Conservation (phyloP, 2,329 filamentous ascomycete genomes). For the Exophiala sideris region DNA sequence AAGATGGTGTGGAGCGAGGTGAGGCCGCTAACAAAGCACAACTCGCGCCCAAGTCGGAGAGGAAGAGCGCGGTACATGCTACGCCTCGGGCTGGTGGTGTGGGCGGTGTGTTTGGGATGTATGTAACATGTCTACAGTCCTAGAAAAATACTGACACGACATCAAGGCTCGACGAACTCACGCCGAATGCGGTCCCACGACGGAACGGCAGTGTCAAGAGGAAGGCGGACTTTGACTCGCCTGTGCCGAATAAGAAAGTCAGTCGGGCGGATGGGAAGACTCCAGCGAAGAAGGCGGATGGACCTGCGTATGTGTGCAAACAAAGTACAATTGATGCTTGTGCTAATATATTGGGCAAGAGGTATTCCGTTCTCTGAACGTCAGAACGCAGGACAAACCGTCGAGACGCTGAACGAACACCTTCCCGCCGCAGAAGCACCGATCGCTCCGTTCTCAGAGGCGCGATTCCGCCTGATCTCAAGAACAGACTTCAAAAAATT, state of each 20-base stretch:
- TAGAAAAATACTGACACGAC: constrained; percentile 16
- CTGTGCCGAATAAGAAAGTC: constrained; percentile 39
- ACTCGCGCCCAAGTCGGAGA: constrained; percentile 58
- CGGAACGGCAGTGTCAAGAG: constrained; percentile 50
- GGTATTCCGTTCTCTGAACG: constrained; percentile 71
- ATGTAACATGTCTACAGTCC: constrained; percentile 12
- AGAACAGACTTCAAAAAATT: constrained; percentile 89
- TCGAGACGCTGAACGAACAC: constrained; percentile 79
- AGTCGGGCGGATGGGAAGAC: constrained; percentile 40
- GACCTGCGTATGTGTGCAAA: constrained; percentile 6
- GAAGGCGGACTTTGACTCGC: constrained; percentile 50
- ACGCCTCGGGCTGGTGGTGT: constrained; percentile 59
- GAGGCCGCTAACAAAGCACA: constrained; percentile 50
- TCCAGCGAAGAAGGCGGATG: constrained; percentile 12
- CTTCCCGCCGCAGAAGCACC: constrained; percentile 65
- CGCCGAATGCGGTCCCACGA: constrained; percentile 58
- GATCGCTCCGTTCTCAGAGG: constrained; percentile 67
- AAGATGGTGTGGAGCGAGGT: constrained; percentile 77
- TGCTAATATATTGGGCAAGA: constrained; percentile 33
- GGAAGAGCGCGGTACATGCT: constrained; percentile 53
- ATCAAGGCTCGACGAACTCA: constrained; percentile 63
- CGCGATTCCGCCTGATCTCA: constrained; percentile 79
- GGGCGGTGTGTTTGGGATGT: constrained; percentile 80
- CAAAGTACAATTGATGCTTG: not conserved
- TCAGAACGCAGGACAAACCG: constrained; percentile 71